A percentile compares a stretch with the other conserved stretches of the same genome.
These are phyloP conservation scores for Coniferiporia weirii DNA, from an alignment of 1,284 basidiomycete species.

Conservation along the genomic window DNA sequence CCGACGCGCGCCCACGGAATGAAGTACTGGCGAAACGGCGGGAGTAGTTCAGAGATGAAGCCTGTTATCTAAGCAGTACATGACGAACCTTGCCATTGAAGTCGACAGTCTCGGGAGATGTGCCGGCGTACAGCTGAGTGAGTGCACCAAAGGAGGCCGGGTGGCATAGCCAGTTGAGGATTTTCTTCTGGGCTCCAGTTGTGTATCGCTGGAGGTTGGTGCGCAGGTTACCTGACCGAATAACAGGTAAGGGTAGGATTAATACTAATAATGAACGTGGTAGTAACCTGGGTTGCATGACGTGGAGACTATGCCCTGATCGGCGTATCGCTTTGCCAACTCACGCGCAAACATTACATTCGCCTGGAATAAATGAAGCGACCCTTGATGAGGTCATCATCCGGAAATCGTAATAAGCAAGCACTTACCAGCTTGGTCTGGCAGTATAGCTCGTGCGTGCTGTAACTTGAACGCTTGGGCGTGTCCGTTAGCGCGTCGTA, in stretches of 20 bases:
- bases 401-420: neutral
- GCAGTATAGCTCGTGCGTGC: constrained; percentile 30
- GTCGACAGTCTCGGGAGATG: constrained; percentile 15
- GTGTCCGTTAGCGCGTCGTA: constrained; percentile 29
- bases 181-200: neutral
- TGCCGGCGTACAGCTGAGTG: constrained; percentile 23
- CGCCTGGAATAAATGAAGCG: too few species aligned
- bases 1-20: constrained; percentile 24
- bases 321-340: constrained; percentile 3
- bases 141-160: constrained; percentile 15
- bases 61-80: neutral
- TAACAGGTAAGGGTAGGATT: too few species aligned
- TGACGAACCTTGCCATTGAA: constrained; percentile 20
- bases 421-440: constrained; percentile 39
- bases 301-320: constrained; percentile 32
- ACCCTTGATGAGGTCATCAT: too few species aligned
- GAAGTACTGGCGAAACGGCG: constrained; percentile 16
- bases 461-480: constrained; percentile 26
- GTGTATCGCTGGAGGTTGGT: constrained; percentile 1
- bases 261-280: too few species aligned
- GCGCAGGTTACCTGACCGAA: neutral
- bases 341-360: neutral
- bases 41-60: neutral
- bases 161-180: neutral
- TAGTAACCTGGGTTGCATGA: constrained; percentile 34